phyloP scores from a whole-genome alignment of 495 filamentous ascomycete genomes.

The Aspergillus cavernicola region DNA sequence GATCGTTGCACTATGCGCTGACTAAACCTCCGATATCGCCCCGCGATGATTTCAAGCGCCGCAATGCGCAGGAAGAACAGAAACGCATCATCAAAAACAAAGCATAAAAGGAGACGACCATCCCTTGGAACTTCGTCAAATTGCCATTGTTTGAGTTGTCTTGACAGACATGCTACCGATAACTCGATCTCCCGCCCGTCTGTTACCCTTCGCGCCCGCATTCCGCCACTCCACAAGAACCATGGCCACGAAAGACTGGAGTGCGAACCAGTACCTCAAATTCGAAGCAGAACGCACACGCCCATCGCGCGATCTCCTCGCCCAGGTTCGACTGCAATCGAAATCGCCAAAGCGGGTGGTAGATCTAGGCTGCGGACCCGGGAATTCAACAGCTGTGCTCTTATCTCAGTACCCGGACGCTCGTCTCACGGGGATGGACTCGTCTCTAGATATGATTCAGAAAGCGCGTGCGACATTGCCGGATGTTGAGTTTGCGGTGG shows the following conservation, averaged over 20 bases:
- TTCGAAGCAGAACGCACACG: slow-evolving; percentile 44
- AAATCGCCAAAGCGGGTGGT: slow-evolving; percentile 36
- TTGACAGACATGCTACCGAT: background rate
- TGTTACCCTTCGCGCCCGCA: background rate
- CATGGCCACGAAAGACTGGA: slow-evolving; percentile 42
- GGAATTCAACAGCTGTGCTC: slow-evolving; percentile 48
- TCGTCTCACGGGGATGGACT: slow-evolving; percentile 48
- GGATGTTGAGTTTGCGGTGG: slow-evolving; percentile 32
- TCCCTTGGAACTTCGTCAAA: too few species aligned
- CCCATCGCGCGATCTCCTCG: slow-evolving; percentile 43
- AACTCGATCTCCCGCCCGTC: background rate
- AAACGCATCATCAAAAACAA: too few species aligned
- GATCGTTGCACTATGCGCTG: too few species aligned
- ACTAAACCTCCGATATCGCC: background rate
- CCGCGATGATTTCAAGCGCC: too few species aligned
- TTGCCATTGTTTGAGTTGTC: too few species aligned
- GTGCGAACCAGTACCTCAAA: slow-evolving; percentile 46
- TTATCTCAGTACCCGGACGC: slow-evolving; percentile 42
- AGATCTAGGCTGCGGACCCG: slow-evolving; percentile 56
- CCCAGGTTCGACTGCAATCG: slow-evolving; percentile 28
- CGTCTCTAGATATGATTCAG: slow-evolving; percentile 49
- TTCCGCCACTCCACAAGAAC: too few species aligned
- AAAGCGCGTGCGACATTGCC: slow-evolving; percentile 36
- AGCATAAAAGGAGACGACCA: too few species aligned
- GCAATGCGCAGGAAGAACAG: too few species aligned